A percentile compares a stretch with the other conserved stretches of the same genome.
Conservation (phyloP, 768 basidiomycete genomes). For the Trichaptum fuscoviolaceum region DNA sequence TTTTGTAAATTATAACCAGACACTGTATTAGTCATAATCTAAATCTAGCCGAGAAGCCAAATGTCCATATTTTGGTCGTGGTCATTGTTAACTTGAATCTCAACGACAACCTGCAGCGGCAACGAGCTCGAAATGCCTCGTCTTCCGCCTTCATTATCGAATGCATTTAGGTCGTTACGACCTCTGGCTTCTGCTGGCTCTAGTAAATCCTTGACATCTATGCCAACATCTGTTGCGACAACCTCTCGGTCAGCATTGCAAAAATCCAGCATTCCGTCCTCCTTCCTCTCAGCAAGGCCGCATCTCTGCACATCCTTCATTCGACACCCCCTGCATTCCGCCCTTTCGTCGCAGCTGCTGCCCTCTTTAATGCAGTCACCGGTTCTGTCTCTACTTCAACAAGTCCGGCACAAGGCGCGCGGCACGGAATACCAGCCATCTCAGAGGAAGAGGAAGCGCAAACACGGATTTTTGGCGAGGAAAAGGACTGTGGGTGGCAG, state of each 20-base stretch:
- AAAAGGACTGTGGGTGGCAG: slow-evolving; percentile 64
- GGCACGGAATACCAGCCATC: slow-evolving; percentile 98
- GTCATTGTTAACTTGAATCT: too few relatives aligned
- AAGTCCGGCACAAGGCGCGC: slow-evolving; percentile 59
- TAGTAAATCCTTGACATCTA: not conserved
- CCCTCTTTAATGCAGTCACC: slow-evolving; percentile 21
- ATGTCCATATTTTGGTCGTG: too few relatives aligned
- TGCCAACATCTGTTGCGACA: not conserved
- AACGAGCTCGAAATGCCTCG: not conserved
- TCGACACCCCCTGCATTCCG: not conserved
- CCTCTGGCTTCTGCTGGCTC: too few relatives aligned
- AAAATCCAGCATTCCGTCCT: not conserved
- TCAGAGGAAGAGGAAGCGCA: slow-evolving; percentile 87
- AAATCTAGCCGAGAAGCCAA: too few relatives aligned
- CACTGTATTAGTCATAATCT: too few relatives aligned
- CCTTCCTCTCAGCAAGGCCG: not conserved
- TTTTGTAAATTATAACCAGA: too few relatives aligned
- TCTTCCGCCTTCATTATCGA: not conserved
- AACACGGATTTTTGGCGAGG: slow-evolving; percentile 84
- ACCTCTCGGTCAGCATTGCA: not conserved
- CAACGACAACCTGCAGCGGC: too few relatives aligned
- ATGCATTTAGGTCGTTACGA: not conserved
- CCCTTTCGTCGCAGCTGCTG: not conserved
- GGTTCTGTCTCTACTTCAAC: slow-evolving; percentile 37
- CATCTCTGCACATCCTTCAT: not conserved